Base-by-base conservation (phyloP, 371 early-diverging fungal genomes). In the Apophysomyces sp. region DNA sequence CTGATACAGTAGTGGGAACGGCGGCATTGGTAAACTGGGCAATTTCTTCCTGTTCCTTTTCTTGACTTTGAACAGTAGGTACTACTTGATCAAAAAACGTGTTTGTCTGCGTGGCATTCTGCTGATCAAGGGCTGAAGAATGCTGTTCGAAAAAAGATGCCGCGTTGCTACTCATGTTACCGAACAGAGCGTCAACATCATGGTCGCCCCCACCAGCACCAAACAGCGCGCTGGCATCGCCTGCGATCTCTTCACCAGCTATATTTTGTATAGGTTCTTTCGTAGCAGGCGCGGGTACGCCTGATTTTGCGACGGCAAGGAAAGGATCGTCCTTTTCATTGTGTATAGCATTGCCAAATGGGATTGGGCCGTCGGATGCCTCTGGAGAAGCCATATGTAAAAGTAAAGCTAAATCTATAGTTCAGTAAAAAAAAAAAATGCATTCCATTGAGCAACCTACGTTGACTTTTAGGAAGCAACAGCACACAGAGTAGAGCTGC, bases 161-260 rank as follows among this genome's bases (percentile, higher is more conserved):
- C 31, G 58, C 49, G 27, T 11, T 44, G 49, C 21, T 21, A n/a
- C 16, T 26, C 29, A 41, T 52, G 21, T 37, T 41, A 27, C 44
- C 37, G 30, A 57, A 57, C 11, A 57, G 27, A 27, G 32, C 31
- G 39, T 58, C 52, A 21, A 9, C 21, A 9, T 21, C 24, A 9
- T 21, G 18, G 49, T 21, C 21, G 16, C 24, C 27, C 7, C 21
- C 21, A 44, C 21, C 24, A 21, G 49, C 49, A 9, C 66, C 68
- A 61, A 74, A 74, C 57, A 74, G 57, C 31, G 66, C 64, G 21
- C 71, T 68, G 2, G 69, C 74, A 63, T 74, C 74, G 16, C 65
- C 72, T 13, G 51, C 62, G 39, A 53, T 57, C 7, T 58, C 36
- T 6, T 60, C 18, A 21, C 3, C 21, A 44, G 16, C 11, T 44